Base-by-base conservation (phyloP, 2,329 filamentous ascomycete genomes). In the Diaporthe sp. region DNA sequence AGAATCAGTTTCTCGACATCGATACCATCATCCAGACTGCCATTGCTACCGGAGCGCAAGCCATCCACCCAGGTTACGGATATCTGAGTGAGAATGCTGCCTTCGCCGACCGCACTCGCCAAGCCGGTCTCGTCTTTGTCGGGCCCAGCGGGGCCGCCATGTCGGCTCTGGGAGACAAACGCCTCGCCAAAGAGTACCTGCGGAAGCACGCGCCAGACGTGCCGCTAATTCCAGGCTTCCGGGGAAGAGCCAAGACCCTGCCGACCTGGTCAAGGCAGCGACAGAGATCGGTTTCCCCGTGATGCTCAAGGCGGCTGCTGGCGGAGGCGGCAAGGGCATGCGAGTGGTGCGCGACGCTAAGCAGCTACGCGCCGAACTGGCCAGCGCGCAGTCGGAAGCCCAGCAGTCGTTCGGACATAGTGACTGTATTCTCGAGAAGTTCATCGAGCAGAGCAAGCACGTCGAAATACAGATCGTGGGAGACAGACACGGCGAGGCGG, bases 51-150 rank as follows among this genome's bases (percentile, higher is more conserved):
- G 80, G 83, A 2, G 89, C 83, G 2, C 87, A 93, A 76, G 91
- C 90, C 4, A 87, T 94, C 22, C 91, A 92, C 68, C 92, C 92
- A 0, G 92, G 92, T 2, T 94, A 94, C 83, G 92, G 92, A 0
- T 93, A 93, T 76, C 82, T 94, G 1, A 89, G 89, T 0, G 92
- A 94, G 75, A 92, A 93, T 79, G 87, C 90, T 6, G 86, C 89
- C 6, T 93, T 94, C 80, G 91, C 92, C 0, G 81, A 85, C 31
- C 82, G 85, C 0, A 88, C 92, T 0, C 81, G 85, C 31, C 83
- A 86, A 12, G 88, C 88, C 1, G 92, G 90, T 0, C 85, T 94
- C 76, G 84, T 85, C 2, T 94, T 90, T 85, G 86, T 90, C 20
- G 92, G 92, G 0, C 92, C 92, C 2, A 87, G 85, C 17, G 85